Evolutionary conservation across 1,284 basidiomycete species (phyloP), one percentile per base, ranked within the genome.

Genomic region (Rhodofomes roseus): DNA sequence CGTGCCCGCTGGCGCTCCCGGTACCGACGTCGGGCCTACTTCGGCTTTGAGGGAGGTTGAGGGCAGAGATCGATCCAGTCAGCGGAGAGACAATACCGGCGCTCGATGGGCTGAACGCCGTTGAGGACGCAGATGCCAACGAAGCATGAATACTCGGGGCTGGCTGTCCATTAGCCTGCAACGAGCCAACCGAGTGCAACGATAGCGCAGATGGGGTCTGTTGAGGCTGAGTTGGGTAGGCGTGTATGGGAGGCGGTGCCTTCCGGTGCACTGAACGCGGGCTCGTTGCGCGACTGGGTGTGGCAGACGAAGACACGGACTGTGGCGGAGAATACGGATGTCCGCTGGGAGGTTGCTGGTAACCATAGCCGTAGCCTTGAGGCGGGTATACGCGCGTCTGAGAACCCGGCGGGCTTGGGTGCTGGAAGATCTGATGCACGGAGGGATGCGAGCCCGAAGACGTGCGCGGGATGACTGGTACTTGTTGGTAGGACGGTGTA

Each of bases 241-340:
- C 27, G 29, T 36, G 44, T 5, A 29, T 18, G 46, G 43, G 34
- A 14, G 56, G 56, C 23, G 56, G 56, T 14, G 41, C 27, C 50
- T 58, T 58, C 25, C 56, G 48, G 18, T 52, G 48, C 39, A 58
- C 56, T 4, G 56, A 22, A 27, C 56, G 48, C 37, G 56, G 56
- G 23, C 56, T 58, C 7, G 50, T 43, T 18, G 39, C 56, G 6
- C 36, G 14, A 27, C 37, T 23, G 23, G 27, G 48, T 23, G 48
- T 14, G 34, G 48, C 34, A 22, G 55, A 31, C 2, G 37, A 20
- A 14, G 40, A n/a, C 20, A 36, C 20, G 4, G 37, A 43, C 23
- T 40, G 54, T 12, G 25, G 40, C 31, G 14, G n/a, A 20, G 54
- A 55, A 20, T 43, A 20, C 12, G 39, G 12, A 9, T 31, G 41